Evolutionary conservation across 1,139 yeast species (phyloP).

Genomic region (Yamadazyma sp.): DNA sequence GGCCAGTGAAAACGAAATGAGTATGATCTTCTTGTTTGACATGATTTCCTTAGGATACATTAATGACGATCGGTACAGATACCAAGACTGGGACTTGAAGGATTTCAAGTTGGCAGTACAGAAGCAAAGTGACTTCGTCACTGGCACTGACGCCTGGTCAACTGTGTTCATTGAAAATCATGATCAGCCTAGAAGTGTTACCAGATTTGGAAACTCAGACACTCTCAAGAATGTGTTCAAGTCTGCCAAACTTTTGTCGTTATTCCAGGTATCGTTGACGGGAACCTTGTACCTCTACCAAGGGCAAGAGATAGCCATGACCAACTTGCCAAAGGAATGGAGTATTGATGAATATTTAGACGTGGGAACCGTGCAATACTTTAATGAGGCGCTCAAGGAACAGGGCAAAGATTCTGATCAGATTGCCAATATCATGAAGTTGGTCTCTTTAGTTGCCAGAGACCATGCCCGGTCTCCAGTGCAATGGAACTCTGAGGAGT

Average conservation of each 20-base stretch:
- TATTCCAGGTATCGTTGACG: constrained; percentile 44
- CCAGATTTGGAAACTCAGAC: constrained; percentile 47
- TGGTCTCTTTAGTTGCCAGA: constrained; percentile 39
- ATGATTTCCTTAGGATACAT: constrained; percentile 43
- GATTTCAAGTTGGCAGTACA: constrained; percentile 3
- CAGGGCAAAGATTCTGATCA: constrained; percentile 30
- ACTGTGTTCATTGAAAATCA: constrained; percentile 56
- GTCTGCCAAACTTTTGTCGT: constrained; percentile 48
- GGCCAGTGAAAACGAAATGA: constrained; percentile 48
- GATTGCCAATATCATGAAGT: constrained; percentile 26
- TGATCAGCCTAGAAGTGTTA: constrained; percentile 52
- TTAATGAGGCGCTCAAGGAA: constrained; percentile 29
- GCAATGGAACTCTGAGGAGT: constrained; percentile 47
- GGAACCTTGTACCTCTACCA: constrained; percentile 58
- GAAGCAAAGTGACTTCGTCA: constrained; percentile 27
- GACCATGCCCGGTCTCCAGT: constrained; percentile 58
- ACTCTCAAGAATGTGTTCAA: constrained; percentile 23
- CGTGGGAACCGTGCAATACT: constrained; percentile 44
- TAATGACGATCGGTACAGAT: constrained; percentile 31
- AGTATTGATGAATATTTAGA: constrained; percentile 50
- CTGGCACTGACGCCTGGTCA: constrained; percentile 55
- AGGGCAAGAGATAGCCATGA: constrained; percentile 60
- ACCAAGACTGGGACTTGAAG: constrained; percentile 10
- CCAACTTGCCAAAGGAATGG: constrained; percentile 46
- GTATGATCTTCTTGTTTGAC: constrained; percentile 51